Percentiles rank a stretch among this genome's conserved stretches.
phyloP scores from a whole-genome alignment of 2,329 filamentous ascomycete genomes.

The Verticillium isaacii region DNA sequence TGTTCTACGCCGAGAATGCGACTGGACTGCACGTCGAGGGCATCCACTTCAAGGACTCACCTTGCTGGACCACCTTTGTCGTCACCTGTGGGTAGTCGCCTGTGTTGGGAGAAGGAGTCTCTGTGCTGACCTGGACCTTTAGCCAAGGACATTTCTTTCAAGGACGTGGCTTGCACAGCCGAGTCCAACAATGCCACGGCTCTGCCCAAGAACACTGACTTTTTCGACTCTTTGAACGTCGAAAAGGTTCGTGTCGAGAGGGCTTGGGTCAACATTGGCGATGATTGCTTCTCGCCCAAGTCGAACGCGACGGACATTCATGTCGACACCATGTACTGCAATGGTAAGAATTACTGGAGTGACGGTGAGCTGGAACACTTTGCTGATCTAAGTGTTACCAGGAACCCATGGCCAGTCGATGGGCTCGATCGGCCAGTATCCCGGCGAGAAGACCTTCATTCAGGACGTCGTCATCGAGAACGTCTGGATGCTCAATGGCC shows the following conservation, averaged over 20 bases:
- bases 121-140: neutral
- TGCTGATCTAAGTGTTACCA: neutral
- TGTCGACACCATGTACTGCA: constrained; percentile 55
- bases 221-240: constrained; percentile 14
- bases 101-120: neutral
- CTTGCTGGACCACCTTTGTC: constrained; percentile 59
- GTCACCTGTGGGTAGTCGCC: constrained; percentile 38
- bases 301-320: constrained; percentile 56
- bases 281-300: constrained; percentile 62
- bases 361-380: too few relatives aligned
- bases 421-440: constrained; percentile 56
- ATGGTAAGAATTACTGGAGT: constrained; percentile 22
- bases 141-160: constrained; percentile 45
- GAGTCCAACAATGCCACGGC: constrained; percentile 54
- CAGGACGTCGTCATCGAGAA: constrained; percentile 53
- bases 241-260: constrained; percentile 12
- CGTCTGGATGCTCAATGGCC: constrained; percentile 42
- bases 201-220: constrained; percentile 59
- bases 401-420: constrained; percentile 57
- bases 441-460: constrained; percentile 31
- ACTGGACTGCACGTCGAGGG: constrained; percentile 53
- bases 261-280: constrained; percentile 51
- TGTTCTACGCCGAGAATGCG: constrained; percentile 57
- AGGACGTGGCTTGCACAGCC: constrained; percentile 49
- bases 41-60: constrained; percentile 55